These are phyloP conservation scores for Alopecurus myosuroides DNA, from an alignment of 176 grass and related monocot species.

Conservation along the genomic window DNA sequence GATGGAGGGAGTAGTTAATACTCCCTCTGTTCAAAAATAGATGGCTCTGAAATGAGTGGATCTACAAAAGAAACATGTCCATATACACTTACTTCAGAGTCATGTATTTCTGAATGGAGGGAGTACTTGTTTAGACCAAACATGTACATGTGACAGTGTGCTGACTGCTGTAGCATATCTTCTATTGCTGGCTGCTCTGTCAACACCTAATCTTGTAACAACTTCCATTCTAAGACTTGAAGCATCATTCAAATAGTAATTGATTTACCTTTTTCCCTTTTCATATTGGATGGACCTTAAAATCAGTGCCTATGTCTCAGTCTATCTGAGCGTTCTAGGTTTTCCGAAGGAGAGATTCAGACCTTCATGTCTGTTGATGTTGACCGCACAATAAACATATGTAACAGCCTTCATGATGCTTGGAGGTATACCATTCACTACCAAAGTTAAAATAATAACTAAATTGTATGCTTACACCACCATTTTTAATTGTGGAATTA, in stretches of 20 bases:
- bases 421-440: slow-evolving; percentile 66
- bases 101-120: no score
- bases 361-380: slow-evolving; percentile 96
- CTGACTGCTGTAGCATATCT: not conserved
- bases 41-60: no score
- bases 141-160: not conserved
- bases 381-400: slow-evolving; percentile 81
- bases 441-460: not conserved
- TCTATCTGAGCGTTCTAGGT: slow-evolving; percentile 83
- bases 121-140: not conserved
- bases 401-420: slow-evolving; percentile 90
- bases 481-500: slow-evolving; percentile 2
- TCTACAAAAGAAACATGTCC: no score
- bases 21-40: no score
- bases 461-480: not conserved
- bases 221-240: not conserved
- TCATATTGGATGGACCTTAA: slow-evolving; percentile 21
- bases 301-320: slow-evolving; percentile 70
- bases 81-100: no score
- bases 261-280: slow-evolving; percentile 16
- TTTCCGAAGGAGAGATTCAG: slow-evolving; percentile 97
- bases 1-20: no score
- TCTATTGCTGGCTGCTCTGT: not conserved
- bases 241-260: not conserved
- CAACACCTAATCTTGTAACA: not conserved